Conservation (phyloP, 768 basidiomycete genomes). For the Paxillus rubicundulus region DNA sequence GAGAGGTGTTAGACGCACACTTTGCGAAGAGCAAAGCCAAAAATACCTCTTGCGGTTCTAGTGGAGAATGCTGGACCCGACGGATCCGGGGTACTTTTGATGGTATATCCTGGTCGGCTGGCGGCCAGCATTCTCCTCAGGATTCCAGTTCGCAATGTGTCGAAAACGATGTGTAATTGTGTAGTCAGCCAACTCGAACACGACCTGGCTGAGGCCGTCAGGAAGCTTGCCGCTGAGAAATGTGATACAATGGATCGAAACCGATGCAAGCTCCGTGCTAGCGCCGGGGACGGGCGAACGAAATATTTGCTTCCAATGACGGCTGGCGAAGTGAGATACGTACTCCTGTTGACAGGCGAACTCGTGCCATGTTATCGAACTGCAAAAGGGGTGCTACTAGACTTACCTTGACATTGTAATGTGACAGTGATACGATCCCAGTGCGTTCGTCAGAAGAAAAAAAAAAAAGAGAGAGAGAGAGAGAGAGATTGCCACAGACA, state of each 20-base stretch:
- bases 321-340: not conserved
- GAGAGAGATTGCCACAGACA: constrained; percentile 1
- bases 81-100: too few species aligned
- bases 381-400: not conserved
- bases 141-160: not conserved
- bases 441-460: not conserved
- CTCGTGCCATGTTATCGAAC: not conserved
- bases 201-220: not conserved
- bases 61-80: too few species aligned
- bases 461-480: too few species aligned
- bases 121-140: not conserved
- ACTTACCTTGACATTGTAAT: constrained; percentile 8
- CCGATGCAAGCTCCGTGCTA: not conserved
- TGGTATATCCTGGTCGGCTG: too few species aligned
- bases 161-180: not conserved
- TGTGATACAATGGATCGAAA: not conserved
- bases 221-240: not conserved
- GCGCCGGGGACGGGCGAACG: not conserved
- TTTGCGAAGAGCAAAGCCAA: too few species aligned
- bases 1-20: too few species aligned
- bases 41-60: too few species aligned
- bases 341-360: not conserved
- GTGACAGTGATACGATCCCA: not conserved
- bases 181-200: not conserved
- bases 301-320: not conserved